These are phyloP conservation scores for Elongisporangium prolatum DNA, from an alignment of 352 stramenopile species.

Conservation along the genomic window DNA sequence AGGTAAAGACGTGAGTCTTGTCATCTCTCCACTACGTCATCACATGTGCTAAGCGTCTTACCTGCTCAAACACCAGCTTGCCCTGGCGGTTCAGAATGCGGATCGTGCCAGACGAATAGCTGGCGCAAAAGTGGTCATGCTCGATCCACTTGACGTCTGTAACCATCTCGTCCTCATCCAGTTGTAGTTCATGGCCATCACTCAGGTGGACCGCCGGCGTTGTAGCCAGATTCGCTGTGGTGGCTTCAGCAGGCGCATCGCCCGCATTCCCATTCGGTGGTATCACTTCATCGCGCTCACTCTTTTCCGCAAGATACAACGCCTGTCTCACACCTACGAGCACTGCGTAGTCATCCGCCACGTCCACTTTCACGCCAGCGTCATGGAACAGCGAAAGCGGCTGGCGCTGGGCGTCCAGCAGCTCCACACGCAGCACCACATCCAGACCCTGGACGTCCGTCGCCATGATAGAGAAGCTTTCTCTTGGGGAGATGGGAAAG, in stretches of 20 bases:
- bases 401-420: not conserved
- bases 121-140: slow-evolving; percentile 39
- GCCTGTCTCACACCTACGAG: slow-evolving; percentile 31
- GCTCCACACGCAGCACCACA: slow-evolving; percentile 15
- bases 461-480: slow-evolving; percentile 1
- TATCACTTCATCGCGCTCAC: slow-evolving; percentile 2
- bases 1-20: not conserved
- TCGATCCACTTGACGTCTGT: slow-evolving; percentile 70
- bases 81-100: slow-evolving; percentile 53
- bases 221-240: slow-evolving; percentile 2
- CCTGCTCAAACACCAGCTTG: slow-evolving; percentile 55
- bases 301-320: slow-evolving; percentile 23
- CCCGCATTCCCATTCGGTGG: slow-evolving; percentile 1
- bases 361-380: slow-evolving; percentile 38
- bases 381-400: slow-evolving; percentile 37
- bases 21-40: not conserved
- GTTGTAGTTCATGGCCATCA: slow-evolving; percentile 15
- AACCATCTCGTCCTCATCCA: slow-evolving; percentile 42
- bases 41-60: slow-evolving; percentile 3
- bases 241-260: slow-evolving; percentile 1
- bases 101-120: slow-evolving; percentile 56
- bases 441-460: slow-evolving; percentile 16
- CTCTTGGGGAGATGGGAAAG: not conserved
- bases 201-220: slow-evolving; percentile 16
- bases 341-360: slow-evolving; percentile 42